Conservation (phyloP, 495 filamentous ascomycete species). For the Lasiosphaeris hirsuta region DNA sequence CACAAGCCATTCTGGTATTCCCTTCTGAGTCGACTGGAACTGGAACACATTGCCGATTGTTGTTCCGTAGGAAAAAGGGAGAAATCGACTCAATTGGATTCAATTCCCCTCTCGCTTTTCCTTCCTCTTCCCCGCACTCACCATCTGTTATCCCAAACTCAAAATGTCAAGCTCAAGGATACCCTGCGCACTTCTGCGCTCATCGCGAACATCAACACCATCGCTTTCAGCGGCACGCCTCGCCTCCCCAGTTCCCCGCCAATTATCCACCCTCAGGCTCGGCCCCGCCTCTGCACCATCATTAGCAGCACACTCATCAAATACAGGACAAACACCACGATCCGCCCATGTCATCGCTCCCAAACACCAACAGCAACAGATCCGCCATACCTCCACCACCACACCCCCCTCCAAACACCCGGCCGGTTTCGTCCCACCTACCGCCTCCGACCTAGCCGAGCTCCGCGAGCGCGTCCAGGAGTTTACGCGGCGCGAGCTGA, state of each 20-base stretch:
- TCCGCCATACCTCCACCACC: conserved; percentile 27
- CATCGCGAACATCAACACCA: conserved; percentile 18
- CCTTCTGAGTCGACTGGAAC: no score
- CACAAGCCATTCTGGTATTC: no score
- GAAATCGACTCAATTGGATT: not conserved
- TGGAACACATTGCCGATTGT: no score
- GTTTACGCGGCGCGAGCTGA: conserved; percentile 81
- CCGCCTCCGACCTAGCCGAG: conserved; percentile 72
- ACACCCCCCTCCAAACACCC: conserved; percentile 74
- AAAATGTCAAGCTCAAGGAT: conserved; percentile 10
- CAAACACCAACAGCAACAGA: conserved; percentile 13
- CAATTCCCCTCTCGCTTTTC: no score
- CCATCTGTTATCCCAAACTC: not conserved
- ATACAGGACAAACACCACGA: conserved; percentile 15
- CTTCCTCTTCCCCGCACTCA: no score
- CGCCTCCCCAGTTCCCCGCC: conserved; percentile 9
- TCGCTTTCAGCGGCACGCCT: not conserved
- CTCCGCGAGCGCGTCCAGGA: conserved; percentile 89
- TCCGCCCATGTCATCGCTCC: conserved; percentile 5
- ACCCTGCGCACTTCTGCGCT: conserved; percentile 31
- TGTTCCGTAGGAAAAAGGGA: not conserved
- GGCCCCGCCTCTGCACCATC: conserved; percentile 10
- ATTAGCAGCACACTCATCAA: conserved; percentile 15
- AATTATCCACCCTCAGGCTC: conserved; percentile 4
- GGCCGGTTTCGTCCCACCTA: conserved; percentile 72